Base-by-base conservation (phyloP, 768 basidiomycete genomes). In the Suillus brevipes region DNA sequence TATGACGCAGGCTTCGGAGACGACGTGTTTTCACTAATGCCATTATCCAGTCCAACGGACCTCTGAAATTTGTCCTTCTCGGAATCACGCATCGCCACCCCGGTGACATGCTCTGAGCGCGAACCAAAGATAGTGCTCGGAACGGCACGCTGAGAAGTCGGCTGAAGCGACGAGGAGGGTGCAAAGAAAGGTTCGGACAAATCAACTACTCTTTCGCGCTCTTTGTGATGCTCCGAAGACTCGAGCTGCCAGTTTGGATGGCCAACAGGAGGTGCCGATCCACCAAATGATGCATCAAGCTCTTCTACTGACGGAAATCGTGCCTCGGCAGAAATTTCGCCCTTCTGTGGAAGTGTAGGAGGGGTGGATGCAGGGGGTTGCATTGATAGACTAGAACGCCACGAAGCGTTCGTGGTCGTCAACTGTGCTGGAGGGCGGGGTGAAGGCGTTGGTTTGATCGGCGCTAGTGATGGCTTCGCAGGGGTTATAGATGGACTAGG, bases 221-320 rank as follows among this genome's bases (percentile, higher is more conserved):
- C 62, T 20, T 40, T 56, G 34, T 10, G 52, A 37, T 31, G 61
- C 23, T 45, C 18, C 25, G 61, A 59, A 9, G 57, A 34, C 43
- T 75, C 70, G 4, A 64, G 65, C 50, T 66, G 71, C 18, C 66
- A 45, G 67, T 64, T 65, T 66, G 68, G 58, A 52, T 66, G 69
- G 16, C 16, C 14, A 34, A 56, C 28, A 47, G 60, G 43, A 31
- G 69, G 58, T 66, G 69, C 67, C n/a, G 81, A 66, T 12, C 69
- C 73, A 16, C 71, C 69, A 66, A 86, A 84, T 12, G 78, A 78
- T 28, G 86, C 84, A 74, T 94, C 90, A 7, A 96, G 79, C 65
- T 92, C 90, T 73, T 97, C 95, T 49, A 97, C 78, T 0, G 95
- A 91, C 0, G 95, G 95, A 75, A 92, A 97, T 61, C 92, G 84